These are phyloP conservation scores for Evernia prunastri DNA, from an alignment of 495 filamentous ascomycete species.

Conservation along the genomic window DNA sequence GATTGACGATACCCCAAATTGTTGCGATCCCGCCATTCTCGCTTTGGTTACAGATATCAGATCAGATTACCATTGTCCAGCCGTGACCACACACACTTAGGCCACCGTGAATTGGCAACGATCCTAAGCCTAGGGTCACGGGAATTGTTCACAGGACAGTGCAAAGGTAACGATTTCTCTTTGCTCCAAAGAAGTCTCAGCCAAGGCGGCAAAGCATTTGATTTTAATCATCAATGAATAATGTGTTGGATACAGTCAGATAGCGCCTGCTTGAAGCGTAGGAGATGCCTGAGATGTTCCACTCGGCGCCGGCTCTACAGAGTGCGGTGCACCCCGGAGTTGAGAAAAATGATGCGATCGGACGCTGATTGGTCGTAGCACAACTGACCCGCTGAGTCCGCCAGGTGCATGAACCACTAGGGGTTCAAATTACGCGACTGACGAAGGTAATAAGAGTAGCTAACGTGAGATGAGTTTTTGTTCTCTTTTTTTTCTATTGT, in stretches of 20 bases:
- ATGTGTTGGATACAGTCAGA: background rate
- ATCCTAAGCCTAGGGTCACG: background rate
- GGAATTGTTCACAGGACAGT: background rate
- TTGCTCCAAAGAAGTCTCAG: background rate
- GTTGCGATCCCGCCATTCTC: background rate
- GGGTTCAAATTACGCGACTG: background rate
- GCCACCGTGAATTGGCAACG: background rate
- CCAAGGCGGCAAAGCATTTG: background rate
- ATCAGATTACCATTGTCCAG: background rate
- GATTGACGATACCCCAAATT: background rate
- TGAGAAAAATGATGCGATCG: background rate
- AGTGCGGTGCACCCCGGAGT: background rate
- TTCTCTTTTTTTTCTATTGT: background rate
- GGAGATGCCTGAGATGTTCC: background rate
- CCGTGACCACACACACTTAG: background rate
- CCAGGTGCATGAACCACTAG: background rate
- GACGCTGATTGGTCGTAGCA: conserved; percentile 2
- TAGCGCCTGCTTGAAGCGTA: conserved; percentile 3
- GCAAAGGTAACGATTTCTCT: background rate
- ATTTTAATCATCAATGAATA: background rate
- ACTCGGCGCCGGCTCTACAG: background rate
- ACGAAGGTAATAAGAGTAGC: background rate
- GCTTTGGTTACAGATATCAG: background rate
- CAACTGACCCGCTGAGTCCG: conserved; percentile 3
- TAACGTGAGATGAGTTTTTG: background rate